Base-by-base conservation (phyloP, 2,329 filamentous ascomycete species). In the Phialophora verrucosa region DNA sequence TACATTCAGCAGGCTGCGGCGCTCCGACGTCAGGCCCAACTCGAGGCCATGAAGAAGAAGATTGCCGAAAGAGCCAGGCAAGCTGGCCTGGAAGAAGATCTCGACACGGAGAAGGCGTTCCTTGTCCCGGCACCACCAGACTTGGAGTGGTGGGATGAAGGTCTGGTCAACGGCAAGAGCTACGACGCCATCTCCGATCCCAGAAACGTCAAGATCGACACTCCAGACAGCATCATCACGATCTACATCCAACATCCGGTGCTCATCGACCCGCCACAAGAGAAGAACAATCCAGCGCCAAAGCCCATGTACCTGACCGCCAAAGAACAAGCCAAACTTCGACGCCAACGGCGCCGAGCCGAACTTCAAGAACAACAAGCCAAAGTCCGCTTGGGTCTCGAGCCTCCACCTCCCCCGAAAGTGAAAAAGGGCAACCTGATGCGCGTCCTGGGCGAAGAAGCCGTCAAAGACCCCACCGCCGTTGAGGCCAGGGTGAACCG, bases 141-240 rank as follows among this genome's bases (percentile, higher is more conserved):
- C 7, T 85, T 98, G 50, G 95, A 99, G 78, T 99, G 95, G 95
- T 98, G 94, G 92, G 95, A 99, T 73, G 93, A 98, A 80, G 92
- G 89, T 2, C 81, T 98, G 20, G 84, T 96, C 17, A 85, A 90
- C 59, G 91, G 90, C 50, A 85, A 86, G 50, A 89, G 85, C 63
- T 97, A 98, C 79, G 85, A 89, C 65, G 83, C 85, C 67, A 86
- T 95, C 65, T 86, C 90, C 29, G 81, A 90, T 65, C 81, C 85
- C 0, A 79, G 81, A 17, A 88, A 86, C 51, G 81, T 95, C 67
- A 95, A 93, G 77, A 86, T 97, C 69, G 85, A 88, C 47, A 87
- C 87, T 0, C 81, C 88, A n/a, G 93, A 97, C 76, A 90, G 88
- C 59, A 94, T 98, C 73, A 88, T 99, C 66, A 97, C 94, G 2